phyloP scores from a whole-genome alignment of 1,284 basidiomycete species.

The Sanghuangporus sanghuang region DNA sequence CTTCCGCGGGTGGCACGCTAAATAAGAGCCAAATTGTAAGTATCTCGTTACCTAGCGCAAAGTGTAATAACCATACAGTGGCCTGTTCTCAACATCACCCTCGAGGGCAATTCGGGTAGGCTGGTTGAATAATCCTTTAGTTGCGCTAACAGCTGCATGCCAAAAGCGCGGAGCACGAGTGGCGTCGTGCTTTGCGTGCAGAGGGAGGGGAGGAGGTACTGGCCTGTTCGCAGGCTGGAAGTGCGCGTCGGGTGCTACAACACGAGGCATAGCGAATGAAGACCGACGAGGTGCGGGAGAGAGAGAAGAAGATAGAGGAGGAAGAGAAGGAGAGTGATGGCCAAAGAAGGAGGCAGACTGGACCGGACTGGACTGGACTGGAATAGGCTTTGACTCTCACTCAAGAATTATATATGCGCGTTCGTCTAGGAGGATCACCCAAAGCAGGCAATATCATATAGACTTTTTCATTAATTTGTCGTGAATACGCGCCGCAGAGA shows the following conservation, averaged over 20 bases:
- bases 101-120: not conserved
- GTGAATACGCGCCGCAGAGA: not conserved
- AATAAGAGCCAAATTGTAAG: not conserved
- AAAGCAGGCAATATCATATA: no score
- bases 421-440: not conserved
- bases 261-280: not conserved
- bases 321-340: slow-evolving; percentile 12
- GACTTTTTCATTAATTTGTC: no score
- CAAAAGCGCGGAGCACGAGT: slow-evolving; percentile 8
- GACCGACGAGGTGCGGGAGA: not conserved
- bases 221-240: not conserved
- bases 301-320: not conserved
- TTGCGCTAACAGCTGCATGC: slow-evolving; percentile 14
- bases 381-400: not conserved
- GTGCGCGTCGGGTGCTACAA: not conserved
- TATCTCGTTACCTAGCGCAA: not conserved
- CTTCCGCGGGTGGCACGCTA: slow-evolving; percentile 3
- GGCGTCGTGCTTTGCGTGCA: not conserved
- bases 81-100: not conserved
- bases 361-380: slow-evolving; percentile 3
- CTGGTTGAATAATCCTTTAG: slow-evolving; percentile 15
- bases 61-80: not conserved
- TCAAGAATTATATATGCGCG: not conserved
- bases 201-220: not conserved
- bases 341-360: slow-evolving; percentile 1